A percentile compares a stretch with the other conserved stretches of the same genome.
Conservation (phyloP, 2,329 filamentous ascomycete species). For the Hymenoscyphus infarciens region DNA sequence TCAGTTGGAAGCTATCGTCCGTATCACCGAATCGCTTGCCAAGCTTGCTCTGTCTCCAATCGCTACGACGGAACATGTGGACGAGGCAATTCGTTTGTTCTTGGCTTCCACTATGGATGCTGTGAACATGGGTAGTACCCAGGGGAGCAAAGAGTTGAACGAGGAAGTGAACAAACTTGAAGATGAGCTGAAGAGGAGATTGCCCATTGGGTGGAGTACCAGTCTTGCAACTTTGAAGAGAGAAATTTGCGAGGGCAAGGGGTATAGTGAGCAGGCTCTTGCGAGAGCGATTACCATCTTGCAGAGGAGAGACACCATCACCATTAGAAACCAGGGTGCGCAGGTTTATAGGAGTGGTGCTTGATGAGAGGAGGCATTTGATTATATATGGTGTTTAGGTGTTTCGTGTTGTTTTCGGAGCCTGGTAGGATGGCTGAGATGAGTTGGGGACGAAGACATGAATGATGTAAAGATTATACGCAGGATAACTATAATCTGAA, state of each 20-base stretch:
- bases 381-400: background rate
- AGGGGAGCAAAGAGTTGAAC: slow-evolving; percentile 83
- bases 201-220: slow-evolving; percentile 95
- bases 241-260: slow-evolving; percentile 89
- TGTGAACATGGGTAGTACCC: slow-evolving; percentile 81
- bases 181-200: slow-evolving; percentile 77
- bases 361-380: slow-evolving; percentile 35
- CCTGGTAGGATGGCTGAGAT: background rate
- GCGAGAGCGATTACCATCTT: slow-evolving; percentile 82
- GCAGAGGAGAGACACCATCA: slow-evolving; percentile 81
- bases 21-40: slow-evolving; percentile 92
- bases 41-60: slow-evolving; percentile 84
- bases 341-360: slow-evolving; percentile 73
- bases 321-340: slow-evolving; percentile 71
- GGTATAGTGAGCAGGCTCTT: slow-evolving; percentile 82
- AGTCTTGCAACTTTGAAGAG: slow-evolving; percentile 79
- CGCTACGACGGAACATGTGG: slow-evolving; percentile 86
- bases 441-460: background rate
- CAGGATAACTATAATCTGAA: background rate
- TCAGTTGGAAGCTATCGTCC: slow-evolving; percentile 94
- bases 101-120: slow-evolving; percentile 97
- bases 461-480: slow-evolving; percentile 1
- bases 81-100: slow-evolving; percentile 96
- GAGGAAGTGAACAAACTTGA: slow-evolving; percentile 86
- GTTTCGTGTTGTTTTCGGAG: background rate